phyloP scores from a whole-genome alignment of 441 rosid genomes.

The Euphorbia corollata region DNA sequence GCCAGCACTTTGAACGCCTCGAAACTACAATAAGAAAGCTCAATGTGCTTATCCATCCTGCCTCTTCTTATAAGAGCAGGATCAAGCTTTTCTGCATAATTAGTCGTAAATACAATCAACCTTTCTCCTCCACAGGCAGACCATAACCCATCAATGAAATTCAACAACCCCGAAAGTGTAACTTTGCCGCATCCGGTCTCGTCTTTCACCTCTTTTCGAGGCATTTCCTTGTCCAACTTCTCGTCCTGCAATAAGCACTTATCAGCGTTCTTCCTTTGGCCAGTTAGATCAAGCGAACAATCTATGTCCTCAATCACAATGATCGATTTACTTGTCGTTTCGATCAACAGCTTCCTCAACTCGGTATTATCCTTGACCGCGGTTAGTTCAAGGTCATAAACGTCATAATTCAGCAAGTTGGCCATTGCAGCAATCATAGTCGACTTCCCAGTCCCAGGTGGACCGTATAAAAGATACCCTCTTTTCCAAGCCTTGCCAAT shows the following conservation, averaged over 20 bases:
- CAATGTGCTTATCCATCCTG: constrained; percentile 70
- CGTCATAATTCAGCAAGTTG: constrained; percentile 53
- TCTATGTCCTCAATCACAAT: constrained; percentile 67
- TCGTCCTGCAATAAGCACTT: constrained; percentile 31
- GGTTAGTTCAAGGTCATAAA: constrained; percentile 61
- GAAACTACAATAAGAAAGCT: constrained; percentile 57
- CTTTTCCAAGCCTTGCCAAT: constrained; percentile 74
- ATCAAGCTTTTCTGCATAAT: constrained; percentile 55
- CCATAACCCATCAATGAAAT: constrained; percentile 76
- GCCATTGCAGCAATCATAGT: constrained; percentile 83
- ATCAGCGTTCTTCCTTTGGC: constrained; percentile 47
- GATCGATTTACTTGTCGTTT: constrained; percentile 53
- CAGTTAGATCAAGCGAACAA: constrained; percentile 62
- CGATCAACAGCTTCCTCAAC: constrained; percentile 50
- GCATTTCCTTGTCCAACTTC: constrained; percentile 28
- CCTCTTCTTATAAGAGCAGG: constrained; percentile 72
- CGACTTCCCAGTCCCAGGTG: constrained; percentile 71
- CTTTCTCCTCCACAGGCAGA: constrained; percentile 74
- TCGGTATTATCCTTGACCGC: constrained; percentile 58
- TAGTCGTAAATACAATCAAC: constrained; percentile 55
- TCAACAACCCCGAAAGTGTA: constrained; percentile 60
- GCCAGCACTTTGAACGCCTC: constrained; percentile 58
- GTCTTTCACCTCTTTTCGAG: constrained; percentile 28
- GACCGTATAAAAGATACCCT: constrained; percentile 63
- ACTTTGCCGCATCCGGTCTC: constrained; percentile 39